phyloP scores from a whole-genome alignment of 2,329 filamentous ascomycete species.

The Ophiostoma pallidulum region DNA sequence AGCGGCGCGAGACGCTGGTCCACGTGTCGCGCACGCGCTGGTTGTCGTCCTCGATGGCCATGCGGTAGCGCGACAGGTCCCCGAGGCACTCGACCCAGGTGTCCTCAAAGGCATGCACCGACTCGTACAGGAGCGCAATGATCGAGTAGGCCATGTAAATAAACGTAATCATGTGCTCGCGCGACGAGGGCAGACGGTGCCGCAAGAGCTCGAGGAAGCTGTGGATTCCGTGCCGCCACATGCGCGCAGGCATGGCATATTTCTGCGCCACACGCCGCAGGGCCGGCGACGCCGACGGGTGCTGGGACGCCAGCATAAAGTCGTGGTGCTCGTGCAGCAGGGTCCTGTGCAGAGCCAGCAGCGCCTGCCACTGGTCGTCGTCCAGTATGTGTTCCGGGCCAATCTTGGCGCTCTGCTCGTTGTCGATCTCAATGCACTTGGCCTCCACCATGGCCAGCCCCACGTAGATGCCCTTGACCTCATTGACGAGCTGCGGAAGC shows the following conservation, averaged over 20 bases:
- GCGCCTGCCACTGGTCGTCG: constrained; percentile 70
- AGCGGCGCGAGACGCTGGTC: constrained; percentile 69
- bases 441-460: constrained; percentile 79
- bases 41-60: constrained; percentile 85
- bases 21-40: constrained; percentile 67
- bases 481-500: constrained; percentile 67
- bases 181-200: constrained; percentile 61
- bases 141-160: constrained; percentile 85
- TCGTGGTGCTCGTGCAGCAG: constrained; percentile 76
- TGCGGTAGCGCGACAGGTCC: constrained; percentile 73
- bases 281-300: constrained; percentile 64
- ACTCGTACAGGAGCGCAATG: constrained; percentile 80
- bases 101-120: constrained; percentile 69
- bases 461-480: constrained; percentile 77
- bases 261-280: constrained; percentile 63
- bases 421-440: constrained; percentile 78
- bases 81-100: constrained; percentile 93
- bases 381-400: constrained; percentile 37
- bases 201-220: constrained; percentile 70
- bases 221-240: constrained; percentile 93
- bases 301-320: constrained; percentile 79
- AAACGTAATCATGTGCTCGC: constrained; percentile 86
- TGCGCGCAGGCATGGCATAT: constrained; percentile 83
- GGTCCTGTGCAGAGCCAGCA: constrained; percentile 74
- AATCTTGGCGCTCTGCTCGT: constrained; percentile 39